These are phyloP conservation scores for Coriaria nepalensis DNA, from an alignment of 306 rosid species.

Conservation along the genomic window DNA sequence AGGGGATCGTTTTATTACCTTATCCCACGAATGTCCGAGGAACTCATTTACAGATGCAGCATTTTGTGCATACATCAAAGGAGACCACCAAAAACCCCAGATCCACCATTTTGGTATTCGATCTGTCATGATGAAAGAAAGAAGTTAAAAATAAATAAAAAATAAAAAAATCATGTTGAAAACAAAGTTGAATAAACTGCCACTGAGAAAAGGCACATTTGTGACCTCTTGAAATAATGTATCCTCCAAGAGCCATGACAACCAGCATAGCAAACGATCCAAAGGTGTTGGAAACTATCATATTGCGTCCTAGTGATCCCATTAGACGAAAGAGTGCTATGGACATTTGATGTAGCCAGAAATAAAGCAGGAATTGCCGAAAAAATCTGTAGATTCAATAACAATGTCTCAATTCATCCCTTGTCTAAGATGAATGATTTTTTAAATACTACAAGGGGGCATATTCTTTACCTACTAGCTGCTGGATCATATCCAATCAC, in stretches of 20 bases:
- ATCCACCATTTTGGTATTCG: constrained; percentile 88
- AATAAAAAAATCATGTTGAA: not conserved
- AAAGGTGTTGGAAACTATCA: constrained; percentile 94
- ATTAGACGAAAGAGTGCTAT: constrained; percentile 84
- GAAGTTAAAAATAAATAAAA: not conserved
- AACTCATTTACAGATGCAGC: constrained; percentile 93
- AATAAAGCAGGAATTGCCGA: constrained; percentile 64
- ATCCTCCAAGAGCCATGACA: constrained; percentile 98
- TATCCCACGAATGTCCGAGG: constrained; percentile 92
- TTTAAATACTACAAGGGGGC: constrained; percentile 6
- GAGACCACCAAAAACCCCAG: constrained; percentile 99
- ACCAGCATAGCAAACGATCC: constrained; percentile 99
- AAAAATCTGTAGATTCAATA: constrained; percentile 52
- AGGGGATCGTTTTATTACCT: constrained; percentile 35
- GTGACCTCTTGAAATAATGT: constrained; percentile 75
- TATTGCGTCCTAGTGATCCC: constrained; percentile 95
- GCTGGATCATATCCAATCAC: constrained; percentile 91
- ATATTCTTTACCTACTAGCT: constrained; percentile 39
- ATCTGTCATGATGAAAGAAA: constrained; percentile 36
- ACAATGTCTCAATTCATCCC: constrained; percentile 11
- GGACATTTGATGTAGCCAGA: constrained; percentile 95
- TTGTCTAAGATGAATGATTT: constrained; percentile 13
- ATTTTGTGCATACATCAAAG: constrained; percentile 94
- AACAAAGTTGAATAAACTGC: constrained; percentile 10
- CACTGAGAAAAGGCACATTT: constrained; percentile 11